Conservation (phyloP, 2,329 filamentous ascomycete genomes). For the Dactylellina parvicollis region DNA sequence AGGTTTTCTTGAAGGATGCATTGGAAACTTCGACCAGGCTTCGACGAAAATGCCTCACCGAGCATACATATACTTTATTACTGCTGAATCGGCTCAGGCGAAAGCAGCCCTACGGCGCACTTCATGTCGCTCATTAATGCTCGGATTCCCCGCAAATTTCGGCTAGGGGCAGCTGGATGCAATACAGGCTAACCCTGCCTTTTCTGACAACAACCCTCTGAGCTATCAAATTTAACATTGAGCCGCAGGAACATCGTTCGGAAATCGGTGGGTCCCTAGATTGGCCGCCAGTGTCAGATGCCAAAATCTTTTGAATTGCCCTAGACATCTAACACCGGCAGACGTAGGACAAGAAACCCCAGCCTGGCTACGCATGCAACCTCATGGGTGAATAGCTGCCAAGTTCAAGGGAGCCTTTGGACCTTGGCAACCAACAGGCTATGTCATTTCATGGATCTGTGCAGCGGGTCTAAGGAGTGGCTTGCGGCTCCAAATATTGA, state of each 20-base stretch:
- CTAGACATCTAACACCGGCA: slow-evolving; percentile 19
- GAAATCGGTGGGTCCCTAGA: neutral
- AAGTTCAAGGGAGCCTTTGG: slow-evolving; percentile 13
- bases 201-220: slow-evolving; percentile 12
- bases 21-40: slow-evolving; percentile 9
- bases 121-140: neutral
- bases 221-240: slow-evolving; percentile 23
- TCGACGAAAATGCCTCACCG: slow-evolving; percentile 46
- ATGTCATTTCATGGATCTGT: slow-evolving; percentile 40
- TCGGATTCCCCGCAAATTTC: slow-evolving; percentile 52
- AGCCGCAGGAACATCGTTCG: slow-evolving; percentile 29
- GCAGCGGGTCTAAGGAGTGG: slow-evolving; percentile 18
- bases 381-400: slow-evolving; percentile 29
- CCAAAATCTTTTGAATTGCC: slow-evolving; percentile 1
- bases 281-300: too few species aligned
- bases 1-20: neutral
- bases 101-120: slow-evolving; percentile 44
- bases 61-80: neutral
- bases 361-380: slow-evolving; percentile 42
- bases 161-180: slow-evolving; percentile 20
- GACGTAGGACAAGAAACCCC: slow-evolving; percentile 43
- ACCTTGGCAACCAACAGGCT: slow-evolving; percentile 17
- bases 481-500: slow-evolving; percentile 44
- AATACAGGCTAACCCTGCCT: slow-evolving; percentile 28
- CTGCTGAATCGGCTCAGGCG: slow-evolving; percentile 12